Conservation (phyloP, 768 basidiomycete species). For the Epithele typhae region DNA sequence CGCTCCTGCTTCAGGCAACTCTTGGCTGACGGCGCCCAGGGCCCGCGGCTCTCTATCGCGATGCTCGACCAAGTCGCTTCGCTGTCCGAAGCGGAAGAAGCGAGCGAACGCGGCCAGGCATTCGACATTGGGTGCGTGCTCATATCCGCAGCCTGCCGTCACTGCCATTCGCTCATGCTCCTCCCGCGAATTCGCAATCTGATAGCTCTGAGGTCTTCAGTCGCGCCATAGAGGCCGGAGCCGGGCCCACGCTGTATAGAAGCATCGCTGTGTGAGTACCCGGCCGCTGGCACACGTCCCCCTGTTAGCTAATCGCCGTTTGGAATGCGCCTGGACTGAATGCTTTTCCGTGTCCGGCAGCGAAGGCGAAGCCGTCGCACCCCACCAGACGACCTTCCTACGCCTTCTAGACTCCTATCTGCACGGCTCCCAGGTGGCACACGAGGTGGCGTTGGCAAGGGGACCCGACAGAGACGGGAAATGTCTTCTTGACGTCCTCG, state of each 20-base stretch:
- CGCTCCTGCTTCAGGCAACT: conserved; percentile 36
- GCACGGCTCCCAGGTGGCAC: conserved; percentile 35
- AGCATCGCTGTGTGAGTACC: conserved; percentile 55
- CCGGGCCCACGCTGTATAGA: conserved; percentile 56
- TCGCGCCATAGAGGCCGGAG: conserved; percentile 55
- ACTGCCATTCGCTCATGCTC: conserved; percentile 4
- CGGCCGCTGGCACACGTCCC: neutral
- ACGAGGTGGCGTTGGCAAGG: conserved; percentile 32
- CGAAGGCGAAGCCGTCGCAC: conserved; percentile 67
- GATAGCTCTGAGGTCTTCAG: conserved; percentile 61
- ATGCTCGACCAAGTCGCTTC: conserved; percentile 71
- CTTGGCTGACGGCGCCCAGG: conserved; percentile 49
- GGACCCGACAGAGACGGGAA: conserved; percentile 35
- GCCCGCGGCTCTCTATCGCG: conserved; percentile 60
- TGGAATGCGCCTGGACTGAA: too few species aligned
- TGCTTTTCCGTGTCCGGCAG: conserved; percentile 33
- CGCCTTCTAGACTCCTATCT: conserved; percentile 86
- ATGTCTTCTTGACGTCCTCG: conserved; percentile 40
- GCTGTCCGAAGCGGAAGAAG: conserved; percentile 64
- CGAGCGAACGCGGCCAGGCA: conserved; percentile 57
- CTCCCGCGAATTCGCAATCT: conserved; percentile 1
- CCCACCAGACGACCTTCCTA: conserved; percentile 82
- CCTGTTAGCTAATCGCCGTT: neutral
- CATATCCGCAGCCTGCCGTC: neutral
- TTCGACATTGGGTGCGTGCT: conserved; percentile 70